Conservation (phyloP, 768 basidiomycete species). For the Termitomyces sp. region DNA sequence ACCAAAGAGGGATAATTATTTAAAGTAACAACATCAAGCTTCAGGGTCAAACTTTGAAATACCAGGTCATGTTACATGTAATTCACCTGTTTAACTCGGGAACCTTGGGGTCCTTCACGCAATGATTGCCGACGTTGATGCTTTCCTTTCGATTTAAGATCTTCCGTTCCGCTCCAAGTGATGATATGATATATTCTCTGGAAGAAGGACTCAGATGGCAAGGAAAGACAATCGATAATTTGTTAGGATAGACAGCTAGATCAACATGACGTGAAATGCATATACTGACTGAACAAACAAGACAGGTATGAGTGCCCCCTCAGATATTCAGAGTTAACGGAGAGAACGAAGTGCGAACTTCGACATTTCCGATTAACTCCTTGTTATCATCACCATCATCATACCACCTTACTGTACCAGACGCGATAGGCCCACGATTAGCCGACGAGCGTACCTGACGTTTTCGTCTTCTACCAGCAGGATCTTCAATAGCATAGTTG, state of each 20-base stretch:
- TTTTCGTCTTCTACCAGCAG: slow-evolving; percentile 12
- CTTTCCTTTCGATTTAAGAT: too few species aligned
- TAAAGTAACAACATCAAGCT: too few species aligned
- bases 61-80: too few species aligned
- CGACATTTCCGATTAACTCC: slow-evolving; percentile 2
- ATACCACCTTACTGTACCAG: slow-evolving; percentile 10
- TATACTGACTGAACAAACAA: background rate
- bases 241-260: background rate
- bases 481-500: slow-evolving; percentile 11
- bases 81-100: too few species aligned
- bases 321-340: slow-evolving; percentile 7
- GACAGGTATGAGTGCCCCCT: background rate
- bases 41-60: too few species aligned
- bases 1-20: too few species aligned
- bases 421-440: background rate
- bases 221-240: background rate
- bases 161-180: too few species aligned
- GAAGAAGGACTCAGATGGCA: background rate
- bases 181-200: too few species aligned
- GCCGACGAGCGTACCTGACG: slow-evolving; percentile 2
- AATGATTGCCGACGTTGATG: too few species aligned
- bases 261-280: background rate
- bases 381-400: slow-evolving; percentile 1
- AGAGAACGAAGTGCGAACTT: slow-evolving; percentile 10
- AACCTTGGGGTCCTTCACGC: too few species aligned